phyloP scores from a whole-genome alignment of 805 yeast species.

The Kuraishia ogatae region DNA sequence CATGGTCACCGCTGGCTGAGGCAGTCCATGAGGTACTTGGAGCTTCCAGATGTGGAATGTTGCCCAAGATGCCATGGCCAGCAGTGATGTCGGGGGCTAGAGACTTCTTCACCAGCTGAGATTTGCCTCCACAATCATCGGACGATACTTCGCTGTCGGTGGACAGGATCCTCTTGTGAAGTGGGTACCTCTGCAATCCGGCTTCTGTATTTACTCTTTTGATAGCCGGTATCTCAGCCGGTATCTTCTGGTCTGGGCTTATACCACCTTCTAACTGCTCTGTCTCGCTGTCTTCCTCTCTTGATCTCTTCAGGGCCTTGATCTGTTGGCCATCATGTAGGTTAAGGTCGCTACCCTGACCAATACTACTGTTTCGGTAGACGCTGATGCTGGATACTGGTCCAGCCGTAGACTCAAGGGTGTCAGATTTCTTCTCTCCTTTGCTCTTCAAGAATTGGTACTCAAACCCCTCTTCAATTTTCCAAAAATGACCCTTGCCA shows the following conservation, averaged over 20 bases:
- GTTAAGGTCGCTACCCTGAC: not conserved
- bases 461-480: conserved; percentile 76
- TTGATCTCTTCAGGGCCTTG: not conserved
- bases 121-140: conserved; percentile 6
- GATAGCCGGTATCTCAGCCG: conserved; percentile 2
- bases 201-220: conserved; percentile 18
- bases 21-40: conserved; percentile 32
- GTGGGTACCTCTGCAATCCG: conserved; percentile 15
- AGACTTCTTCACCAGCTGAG: conserved; percentile 9
- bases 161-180: conserved; percentile 5
- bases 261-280: not conserved
- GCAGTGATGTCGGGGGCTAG: conserved; percentile 2
- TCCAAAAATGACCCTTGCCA: conserved; percentile 92
- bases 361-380: not conserved
- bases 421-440: conserved; percentile 28
- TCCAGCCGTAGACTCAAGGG: not conserved
- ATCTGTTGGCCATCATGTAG: too few relatives aligned
- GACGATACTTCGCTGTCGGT: conserved; percentile 3
- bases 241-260: not conserved
- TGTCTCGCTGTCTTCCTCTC: not conserved
- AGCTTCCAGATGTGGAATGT: conserved; percentile 28
- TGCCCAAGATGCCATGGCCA: conserved; percentile 10
- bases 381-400: not conserved
- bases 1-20: conserved; percentile 29
- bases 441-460: conserved; percentile 66